phyloP scores from a whole-genome alignment of 2,329 filamentous ascomycete genomes.

The Colletotrichum sp. region DNA sequence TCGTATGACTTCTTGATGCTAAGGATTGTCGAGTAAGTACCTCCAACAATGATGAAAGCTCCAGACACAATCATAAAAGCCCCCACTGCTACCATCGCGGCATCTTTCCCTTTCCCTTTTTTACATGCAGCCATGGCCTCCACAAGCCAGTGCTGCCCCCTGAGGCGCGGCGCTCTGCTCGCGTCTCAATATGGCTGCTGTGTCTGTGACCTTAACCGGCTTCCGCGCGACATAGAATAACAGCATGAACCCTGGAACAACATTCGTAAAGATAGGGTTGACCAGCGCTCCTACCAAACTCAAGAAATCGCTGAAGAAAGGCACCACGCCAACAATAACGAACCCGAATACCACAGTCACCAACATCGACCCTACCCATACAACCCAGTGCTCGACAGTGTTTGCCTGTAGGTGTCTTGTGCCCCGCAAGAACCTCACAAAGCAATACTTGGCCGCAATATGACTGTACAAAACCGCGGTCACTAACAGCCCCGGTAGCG shows the following conservation, averaged over 20 bases:
- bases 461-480: not conserved
- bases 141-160: not conserved
- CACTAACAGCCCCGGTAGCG: not conserved
- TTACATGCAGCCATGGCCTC: not conserved
- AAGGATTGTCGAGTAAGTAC: not conserved
- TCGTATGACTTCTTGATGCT: not conserved
- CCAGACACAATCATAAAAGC: not conserved
- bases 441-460: not conserved
- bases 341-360: not conserved
- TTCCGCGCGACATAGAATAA: not conserved
- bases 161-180: not conserved
- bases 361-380: not conserved
- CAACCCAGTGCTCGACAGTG: not conserved
- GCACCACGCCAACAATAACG: not conserved
- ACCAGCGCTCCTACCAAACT: not conserved
- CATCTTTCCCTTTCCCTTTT: not conserved
- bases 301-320: not conserved
- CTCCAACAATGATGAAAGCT: not conserved
- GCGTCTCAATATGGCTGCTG: not conserved
- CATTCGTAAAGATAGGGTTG: not conserved
- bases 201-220: not conserved
- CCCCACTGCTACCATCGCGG: not conserved
- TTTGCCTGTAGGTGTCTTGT: not conserved
- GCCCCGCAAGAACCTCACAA: not conserved
- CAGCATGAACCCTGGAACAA: not conserved